Conservation (phyloP, 2,329 filamentous ascomycete species). For the Dothideomycetes sp. region DNA sequence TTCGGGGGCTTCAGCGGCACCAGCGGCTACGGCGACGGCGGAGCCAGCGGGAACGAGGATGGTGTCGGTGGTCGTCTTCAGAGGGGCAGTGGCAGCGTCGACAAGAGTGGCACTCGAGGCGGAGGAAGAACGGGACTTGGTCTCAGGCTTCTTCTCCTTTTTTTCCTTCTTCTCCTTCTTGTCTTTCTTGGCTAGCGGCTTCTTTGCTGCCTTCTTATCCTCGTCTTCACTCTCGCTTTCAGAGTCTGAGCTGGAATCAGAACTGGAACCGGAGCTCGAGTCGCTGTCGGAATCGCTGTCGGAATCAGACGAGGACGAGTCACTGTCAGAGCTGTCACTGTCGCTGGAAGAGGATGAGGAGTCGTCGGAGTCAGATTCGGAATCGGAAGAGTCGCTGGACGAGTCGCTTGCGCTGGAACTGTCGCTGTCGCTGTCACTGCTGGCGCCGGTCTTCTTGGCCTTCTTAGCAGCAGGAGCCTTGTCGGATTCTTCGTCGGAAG, state of each 20-base stretch:
- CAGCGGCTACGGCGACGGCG: constrained; percentile 18
- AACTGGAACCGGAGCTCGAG: constrained; percentile 15
- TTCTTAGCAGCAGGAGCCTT: constrained; percentile 25
- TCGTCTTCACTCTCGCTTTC: constrained; percentile 13
- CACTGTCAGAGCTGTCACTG: constrained; percentile 15
- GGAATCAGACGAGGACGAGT: constrained; percentile 18
- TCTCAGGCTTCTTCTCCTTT: constrained; percentile 2
- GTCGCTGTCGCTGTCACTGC: constrained; percentile 12
- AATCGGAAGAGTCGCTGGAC: constrained; percentile 10
- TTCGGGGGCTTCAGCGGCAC: constrained; percentile 19
- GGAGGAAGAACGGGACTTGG: constrained; percentile 40
- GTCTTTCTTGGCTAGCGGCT: constrained; percentile 15
- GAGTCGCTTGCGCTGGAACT: constrained; percentile 13
- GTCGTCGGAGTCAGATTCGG: constrained; percentile 11
- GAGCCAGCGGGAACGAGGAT: constrained; percentile 21
- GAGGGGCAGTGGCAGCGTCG: constrained; percentile 13
- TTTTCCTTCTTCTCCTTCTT: constrained; percentile 28
- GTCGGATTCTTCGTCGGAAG: not conserved
- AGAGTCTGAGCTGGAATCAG: constrained; percentile 19
- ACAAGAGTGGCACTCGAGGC: constrained; percentile 28
- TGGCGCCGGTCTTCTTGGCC: constrained; percentile 18
- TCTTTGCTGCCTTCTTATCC: constrained; percentile 16
- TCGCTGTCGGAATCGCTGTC: constrained; percentile 18
- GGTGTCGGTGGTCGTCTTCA: constrained; percentile 15
- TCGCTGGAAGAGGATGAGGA: constrained; percentile 13